Evolutionary conservation across 495 filamentous ascomycete species (phyloP).

Genomic region (Xylaria acuta): DNA sequence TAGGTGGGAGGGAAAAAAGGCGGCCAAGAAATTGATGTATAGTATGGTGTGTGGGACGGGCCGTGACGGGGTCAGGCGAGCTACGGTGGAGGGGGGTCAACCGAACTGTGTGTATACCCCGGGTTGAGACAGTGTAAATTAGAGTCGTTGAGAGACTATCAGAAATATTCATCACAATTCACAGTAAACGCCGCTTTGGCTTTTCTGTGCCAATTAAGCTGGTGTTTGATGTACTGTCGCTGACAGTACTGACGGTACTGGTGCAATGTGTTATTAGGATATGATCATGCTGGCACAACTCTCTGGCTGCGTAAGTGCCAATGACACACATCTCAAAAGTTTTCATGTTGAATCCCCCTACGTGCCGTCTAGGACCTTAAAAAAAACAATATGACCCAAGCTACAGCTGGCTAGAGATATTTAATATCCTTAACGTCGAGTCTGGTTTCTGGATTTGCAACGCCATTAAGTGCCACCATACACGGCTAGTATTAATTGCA

Average conservation of each 20-base stretch:
- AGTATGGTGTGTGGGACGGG: slow-evolving; percentile 14
- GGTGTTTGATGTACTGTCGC: neutral
- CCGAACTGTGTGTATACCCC: neutral
- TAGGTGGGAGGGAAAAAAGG: neutral
- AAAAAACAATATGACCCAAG: neutral
- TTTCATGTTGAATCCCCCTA: neutral
- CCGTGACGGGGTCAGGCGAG: slow-evolving; percentile 18
- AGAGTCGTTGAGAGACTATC: neutral
- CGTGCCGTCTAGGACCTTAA: neutral
- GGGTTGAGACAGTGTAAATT: slow-evolving; percentile 5
- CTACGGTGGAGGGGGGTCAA: neutral
- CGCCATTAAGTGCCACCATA: neutral
- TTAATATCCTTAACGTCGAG: neutral
- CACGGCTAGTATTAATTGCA: neutral
- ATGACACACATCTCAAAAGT: neutral
- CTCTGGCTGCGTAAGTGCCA: neutral
- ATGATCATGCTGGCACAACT: slow-evolving; percentile 6
- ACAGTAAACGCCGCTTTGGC: neutral
- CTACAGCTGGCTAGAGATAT: neutral
- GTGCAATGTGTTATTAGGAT: neutral
- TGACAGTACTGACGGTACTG: neutral
- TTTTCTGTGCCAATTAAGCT: neutral
- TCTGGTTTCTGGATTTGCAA: neutral
- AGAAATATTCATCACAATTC: neutral
- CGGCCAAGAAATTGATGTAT: neutral